Evolutionary conservation across 2,329 filamentous ascomycete genomes (phyloP).

Genomic region (Fusarium mundagurra): DNA sequence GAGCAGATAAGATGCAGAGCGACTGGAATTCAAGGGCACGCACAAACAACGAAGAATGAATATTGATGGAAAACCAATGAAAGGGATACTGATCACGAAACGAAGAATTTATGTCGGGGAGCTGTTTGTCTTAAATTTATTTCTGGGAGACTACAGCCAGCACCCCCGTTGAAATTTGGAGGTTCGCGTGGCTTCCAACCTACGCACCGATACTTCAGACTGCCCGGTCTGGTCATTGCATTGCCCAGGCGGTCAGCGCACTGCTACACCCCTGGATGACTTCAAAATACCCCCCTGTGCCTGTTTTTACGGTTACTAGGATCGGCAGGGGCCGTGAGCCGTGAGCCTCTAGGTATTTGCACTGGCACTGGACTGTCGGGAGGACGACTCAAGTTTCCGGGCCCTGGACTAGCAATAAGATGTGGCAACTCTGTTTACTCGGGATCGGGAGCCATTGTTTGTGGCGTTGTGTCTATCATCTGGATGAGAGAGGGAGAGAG

Average conservation of each 20-base stretch:
- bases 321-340: conserved; percentile 43
- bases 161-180: conserved; percentile 32
- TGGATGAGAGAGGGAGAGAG: not conserved
- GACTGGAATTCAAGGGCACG: conserved; percentile 35
- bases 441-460: conserved; percentile 14
- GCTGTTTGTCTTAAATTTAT: conserved; percentile 40
- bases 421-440: conserved; percentile 32
- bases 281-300: conserved; percentile 30
- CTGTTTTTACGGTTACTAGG: conserved; percentile 36
- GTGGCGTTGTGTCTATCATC: conserved; percentile 12
- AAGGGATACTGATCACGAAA: conserved; percentile 31
- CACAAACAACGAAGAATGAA: conserved; percentile 34
- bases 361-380: conserved; percentile 21
- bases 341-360: conserved; percentile 25
- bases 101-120: conserved; percentile 33
- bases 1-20: conserved; percentile 17
- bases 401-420: conserved; percentile 13
- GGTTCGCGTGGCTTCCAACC: conserved; percentile 32
- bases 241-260: conserved; percentile 35
- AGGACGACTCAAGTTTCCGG: conserved; percentile 30
- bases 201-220: conserved; percentile 31
- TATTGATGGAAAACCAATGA: conserved; percentile 29
- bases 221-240: conserved; percentile 33
- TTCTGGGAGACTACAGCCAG: conserved; percentile 6
- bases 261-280: conserved; percentile 33